Evolutionary conservation across 345 rosid genomes (phyloP), one percentile per base, ranked within the genome.

Genomic region (Carallia brachiata): DNA sequence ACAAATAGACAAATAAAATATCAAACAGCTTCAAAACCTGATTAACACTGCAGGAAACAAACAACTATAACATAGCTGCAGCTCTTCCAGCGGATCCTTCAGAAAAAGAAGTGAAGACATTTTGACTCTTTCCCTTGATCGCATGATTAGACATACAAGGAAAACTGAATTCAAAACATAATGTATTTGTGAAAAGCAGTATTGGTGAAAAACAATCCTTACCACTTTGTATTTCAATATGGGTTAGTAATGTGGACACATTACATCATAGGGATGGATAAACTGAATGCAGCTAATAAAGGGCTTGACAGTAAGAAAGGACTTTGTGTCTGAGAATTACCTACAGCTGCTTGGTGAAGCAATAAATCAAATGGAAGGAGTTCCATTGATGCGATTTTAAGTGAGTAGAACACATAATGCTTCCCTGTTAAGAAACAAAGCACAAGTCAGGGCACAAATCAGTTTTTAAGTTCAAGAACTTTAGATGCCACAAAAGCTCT

Each of bases 351-450:
- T 79, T 83, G 88, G 83, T 87, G 93, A 54, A 91, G 90, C 70
- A 92, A 84, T 66, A 94, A 77, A 76, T 97, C 97, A 84, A 75
- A 87, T 54, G 96, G 97, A 76, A 92, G 93, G 77, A 93, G 84
- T 96, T 97, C 92, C 75, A 92, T 87, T 27, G 99, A 94, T 77
- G 87, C 57, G 74, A 86, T 76, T 72, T 52, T 85, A 79, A 66
- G 88, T 78, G 64, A 95, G 88, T 54, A 92, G 92, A 77, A 95
- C 79, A 48, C 84, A 78, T 64, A 85, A 85, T 70, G 87, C 89
- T 83, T 91, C 97, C 97, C 97, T 94, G 81, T 65, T 18, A 69
- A n/a, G 77, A 72, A 19, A 28, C 5, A 59, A 57, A 72, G 8
- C 32, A 31, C 31, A 2, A 63, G 31, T 18, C n/a, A n/a, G n/a